Evolutionary conservation across 202 grass and related monocot species (phyloP).

Genomic region (Setaria italica): DNA sequence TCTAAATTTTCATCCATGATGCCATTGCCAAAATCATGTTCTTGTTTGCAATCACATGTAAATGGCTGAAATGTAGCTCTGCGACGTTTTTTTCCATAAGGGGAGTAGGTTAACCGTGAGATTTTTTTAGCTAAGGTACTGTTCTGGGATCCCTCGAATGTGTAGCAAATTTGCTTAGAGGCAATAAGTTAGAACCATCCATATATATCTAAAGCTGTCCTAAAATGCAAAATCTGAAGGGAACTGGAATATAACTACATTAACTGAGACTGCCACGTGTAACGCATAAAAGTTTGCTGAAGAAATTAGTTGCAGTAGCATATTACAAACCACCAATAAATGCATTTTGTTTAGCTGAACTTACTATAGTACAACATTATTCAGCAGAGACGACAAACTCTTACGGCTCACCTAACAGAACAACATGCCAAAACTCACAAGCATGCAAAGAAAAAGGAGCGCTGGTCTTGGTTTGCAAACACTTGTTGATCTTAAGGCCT

Average conservation of each 20-base stretch:
- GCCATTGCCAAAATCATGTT: neutral
- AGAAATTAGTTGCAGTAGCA: neutral
- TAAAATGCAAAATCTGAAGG: neutral
- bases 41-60: neutral
- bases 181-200: neutral
- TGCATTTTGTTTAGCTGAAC: neutral
- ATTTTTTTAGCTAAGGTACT: neutral
- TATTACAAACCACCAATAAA: neutral
- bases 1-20: neutral
- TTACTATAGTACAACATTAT: neutral
- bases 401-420: neutral
- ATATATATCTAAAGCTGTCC: neutral
- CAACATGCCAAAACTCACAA: neutral
- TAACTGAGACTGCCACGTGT: neutral
- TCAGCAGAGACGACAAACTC: neutral
- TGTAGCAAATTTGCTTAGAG: neutral
- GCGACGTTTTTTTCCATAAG: neutral
- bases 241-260: neutral
- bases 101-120: neutral
- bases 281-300: neutral
- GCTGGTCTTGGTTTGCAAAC: neutral
- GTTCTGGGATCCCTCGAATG: neutral
- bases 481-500: neutral
- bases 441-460: neutral
- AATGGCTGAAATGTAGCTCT: neutral